A percentile compares a stretch with the other conserved stretches of the same genome.
Conservation (phyloP, 106 monocot species). For the Apostasia ramifera region DNA sequence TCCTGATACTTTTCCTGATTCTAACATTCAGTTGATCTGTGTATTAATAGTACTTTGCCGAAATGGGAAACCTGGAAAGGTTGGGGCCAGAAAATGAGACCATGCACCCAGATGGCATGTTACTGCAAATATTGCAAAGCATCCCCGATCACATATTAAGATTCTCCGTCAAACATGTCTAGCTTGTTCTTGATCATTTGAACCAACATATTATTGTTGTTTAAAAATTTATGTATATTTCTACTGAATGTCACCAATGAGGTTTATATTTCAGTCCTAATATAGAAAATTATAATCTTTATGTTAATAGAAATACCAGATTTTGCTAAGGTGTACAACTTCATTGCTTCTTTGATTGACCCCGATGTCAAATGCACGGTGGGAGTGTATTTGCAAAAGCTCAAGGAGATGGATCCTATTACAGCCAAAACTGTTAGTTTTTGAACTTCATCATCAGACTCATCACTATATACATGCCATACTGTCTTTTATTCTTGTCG, state of each 20-base stretch:
- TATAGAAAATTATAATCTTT: not conserved
- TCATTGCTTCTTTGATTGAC: constrained; percentile 63
- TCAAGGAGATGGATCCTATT: constrained; percentile 53
- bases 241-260: not conserved
- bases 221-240: not conserved
- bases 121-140: no score
- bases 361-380: constrained; percentile 32
- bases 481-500: not conserved
- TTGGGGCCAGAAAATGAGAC: no score
- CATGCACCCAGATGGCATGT: no score
- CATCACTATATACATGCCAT: not conserved
- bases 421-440: constrained; percentile 52
- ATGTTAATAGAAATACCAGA: constrained; percentile 27
- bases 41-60: no score
- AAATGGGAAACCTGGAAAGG: no score
- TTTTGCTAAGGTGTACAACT: constrained; percentile 55
- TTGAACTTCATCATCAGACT: not conserved
- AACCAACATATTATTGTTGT: not conserved
- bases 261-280: no score
- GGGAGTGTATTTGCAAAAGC: constrained; percentile 40
- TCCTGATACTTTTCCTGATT: no score
- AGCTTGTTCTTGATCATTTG: not conserved
- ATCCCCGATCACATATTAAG: not conserved
- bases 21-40: no score
- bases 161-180: not conserved